These are phyloP conservation scores for Aquilaria yunnanensis DNA, from an alignment of 345 rosid species.

Conservation along the genomic window DNA sequence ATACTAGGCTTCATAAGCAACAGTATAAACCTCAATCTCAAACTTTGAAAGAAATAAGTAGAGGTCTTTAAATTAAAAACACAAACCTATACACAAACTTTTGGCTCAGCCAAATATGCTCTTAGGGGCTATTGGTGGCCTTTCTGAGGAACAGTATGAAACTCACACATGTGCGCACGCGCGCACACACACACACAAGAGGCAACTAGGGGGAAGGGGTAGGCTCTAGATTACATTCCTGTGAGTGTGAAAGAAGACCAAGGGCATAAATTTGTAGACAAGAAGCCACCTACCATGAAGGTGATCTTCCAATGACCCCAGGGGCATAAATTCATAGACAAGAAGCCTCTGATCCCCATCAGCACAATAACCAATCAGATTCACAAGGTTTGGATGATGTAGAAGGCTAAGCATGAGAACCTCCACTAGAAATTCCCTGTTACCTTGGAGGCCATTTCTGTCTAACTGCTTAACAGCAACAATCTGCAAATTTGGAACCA, in stretches of 20 bases:
- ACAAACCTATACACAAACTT: too few relatives aligned
- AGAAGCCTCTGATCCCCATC: conserved; percentile 99
- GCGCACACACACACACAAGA: too few relatives aligned
- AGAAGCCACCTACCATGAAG: conserved; percentile 97
- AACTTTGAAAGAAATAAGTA: too few relatives aligned
- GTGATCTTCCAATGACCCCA: conserved; percentile 98
- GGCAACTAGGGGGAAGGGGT: too few relatives aligned
- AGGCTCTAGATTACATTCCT: too few relatives aligned
- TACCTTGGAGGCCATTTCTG: conserved; percentile 96
- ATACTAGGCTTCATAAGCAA: too few relatives aligned
- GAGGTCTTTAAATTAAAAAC: too few relatives aligned
- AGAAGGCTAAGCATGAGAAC: conserved; percentile 99
- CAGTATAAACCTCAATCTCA: too few relatives aligned
- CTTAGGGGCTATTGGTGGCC: too few relatives aligned
- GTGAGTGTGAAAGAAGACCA: conserved; percentile 48
- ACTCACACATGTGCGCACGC: too few relatives aligned
- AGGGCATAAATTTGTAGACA: conserved; percentile 92
- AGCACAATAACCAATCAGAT: conserved; percentile 95
- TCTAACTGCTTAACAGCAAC: conserved; percentile 98
- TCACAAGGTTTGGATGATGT: conserved; percentile 94
- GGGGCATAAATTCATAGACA: conserved; percentile 94
- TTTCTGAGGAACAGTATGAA: too few relatives aligned
- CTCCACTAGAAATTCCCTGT: conserved; percentile 95
- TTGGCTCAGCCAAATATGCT: too few relatives aligned
- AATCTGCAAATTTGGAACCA: conserved; percentile 35